Evolutionary conservation across 2,329 filamentous ascomycete species (phyloP).

Genomic region (Fusarium brachygibbosum): DNA sequence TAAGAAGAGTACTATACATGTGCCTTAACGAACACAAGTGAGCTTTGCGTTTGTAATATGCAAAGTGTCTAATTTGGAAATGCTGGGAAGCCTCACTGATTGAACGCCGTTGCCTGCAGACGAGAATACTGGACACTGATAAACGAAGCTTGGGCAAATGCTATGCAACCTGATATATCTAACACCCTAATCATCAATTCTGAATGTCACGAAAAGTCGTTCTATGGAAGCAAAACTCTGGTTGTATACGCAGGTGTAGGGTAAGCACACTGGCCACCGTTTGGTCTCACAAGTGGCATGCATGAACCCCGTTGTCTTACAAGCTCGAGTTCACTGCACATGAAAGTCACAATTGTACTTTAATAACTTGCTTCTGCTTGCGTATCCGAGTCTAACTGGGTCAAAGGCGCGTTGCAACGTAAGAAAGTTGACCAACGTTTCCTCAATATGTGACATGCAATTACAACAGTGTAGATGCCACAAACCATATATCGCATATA

Average conservation of each 20-base stretch:
- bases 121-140: too few species aligned
- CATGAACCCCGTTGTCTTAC: background rate
- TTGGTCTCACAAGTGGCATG: background rate
- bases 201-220: too few species aligned
- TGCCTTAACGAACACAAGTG: too few species aligned
- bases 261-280: background rate
- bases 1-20: too few species aligned
- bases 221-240: too few species aligned
- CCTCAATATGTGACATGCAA: conserved; percentile 24
- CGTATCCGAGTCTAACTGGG: background rate
- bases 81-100: too few species aligned
- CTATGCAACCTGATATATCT: too few species aligned
- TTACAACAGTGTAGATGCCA: conserved; percentile 39
- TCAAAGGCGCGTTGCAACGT: background rate
- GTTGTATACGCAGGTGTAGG: background rate
- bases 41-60: too few species aligned
- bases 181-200: too few species aligned
- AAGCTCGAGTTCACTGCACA: background rate
- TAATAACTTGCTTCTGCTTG: conserved; percentile 10
- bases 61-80: too few species aligned
- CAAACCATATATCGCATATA: conserved; percentile 34
- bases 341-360: background rate
- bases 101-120: too few species aligned
- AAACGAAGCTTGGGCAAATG: too few species aligned
- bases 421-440: conserved; percentile 14